Percentiles rank a stretch among this genome's conserved stretches.
These are phyloP conservation scores for Diplocarpon mali DNA, from an alignment of 2,329 filamentous ascomycete genomes.

Conservation along the genomic window DNA sequence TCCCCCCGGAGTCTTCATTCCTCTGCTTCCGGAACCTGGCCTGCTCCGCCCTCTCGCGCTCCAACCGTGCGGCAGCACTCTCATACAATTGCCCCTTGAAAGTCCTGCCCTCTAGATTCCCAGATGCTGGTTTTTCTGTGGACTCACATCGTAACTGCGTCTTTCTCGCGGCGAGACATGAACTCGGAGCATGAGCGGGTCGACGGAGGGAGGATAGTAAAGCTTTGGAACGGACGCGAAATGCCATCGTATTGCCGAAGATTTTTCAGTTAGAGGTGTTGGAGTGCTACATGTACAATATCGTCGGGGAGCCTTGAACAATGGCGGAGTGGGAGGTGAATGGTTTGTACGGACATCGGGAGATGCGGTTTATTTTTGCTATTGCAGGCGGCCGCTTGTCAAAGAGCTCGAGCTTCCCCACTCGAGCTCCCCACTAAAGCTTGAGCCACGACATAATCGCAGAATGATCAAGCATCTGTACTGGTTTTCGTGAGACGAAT, in stretches of 20 bases:
- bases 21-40: conserved; percentile 36
- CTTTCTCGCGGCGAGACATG: conserved; percentile 8
- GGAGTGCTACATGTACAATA: not conserved
- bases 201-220: conserved; percentile 15
- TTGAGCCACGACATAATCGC: no score
- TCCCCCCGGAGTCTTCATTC: conserved; percentile 30
- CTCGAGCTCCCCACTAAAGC: no score
- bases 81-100: conserved; percentile 51
- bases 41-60: conserved; percentile 42
- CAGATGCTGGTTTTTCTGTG: conserved; percentile 14
- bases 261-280: not conserved
- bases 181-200: conserved; percentile 13
- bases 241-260: conserved; percentile 13
- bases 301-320: no score
- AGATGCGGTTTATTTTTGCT: no score
- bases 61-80: conserved; percentile 43
- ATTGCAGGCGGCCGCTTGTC: no score
- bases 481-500: no score
- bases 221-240: conserved; percentile 19
- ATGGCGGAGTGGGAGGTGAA: no score
- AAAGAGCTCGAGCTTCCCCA: no score
- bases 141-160: conserved; percentile 20
- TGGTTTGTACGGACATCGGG: no score
- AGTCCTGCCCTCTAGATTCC: conserved; percentile 18
- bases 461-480: no score